Evolutionary conservation across 352 stramenopile genomes (phyloP).

Genomic region (Globisporangium yorkense): DNA sequence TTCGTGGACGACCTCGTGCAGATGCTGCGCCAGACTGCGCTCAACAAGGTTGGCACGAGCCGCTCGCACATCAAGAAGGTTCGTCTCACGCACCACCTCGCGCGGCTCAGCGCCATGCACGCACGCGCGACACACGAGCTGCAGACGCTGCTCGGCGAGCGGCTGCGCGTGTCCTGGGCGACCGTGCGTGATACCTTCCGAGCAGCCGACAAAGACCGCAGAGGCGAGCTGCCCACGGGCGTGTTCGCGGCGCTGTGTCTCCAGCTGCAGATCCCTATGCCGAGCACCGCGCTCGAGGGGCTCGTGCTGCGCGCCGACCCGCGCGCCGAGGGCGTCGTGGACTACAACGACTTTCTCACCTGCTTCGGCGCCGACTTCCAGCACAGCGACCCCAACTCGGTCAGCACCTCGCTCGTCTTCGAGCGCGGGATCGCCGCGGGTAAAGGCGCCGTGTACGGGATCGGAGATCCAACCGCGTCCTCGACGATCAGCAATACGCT

Average conservation of each 20-base stretch:
- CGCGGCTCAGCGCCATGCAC: conserved; percentile 42
- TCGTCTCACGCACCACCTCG: conserved; percentile 41
- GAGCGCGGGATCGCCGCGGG: conserved; percentile 19
- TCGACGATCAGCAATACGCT: conserved; percentile 29
- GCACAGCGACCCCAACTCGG: conserved; percentile 57
- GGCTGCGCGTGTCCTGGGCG: conserved; percentile 45
- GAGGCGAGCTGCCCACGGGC: conserved; percentile 26
- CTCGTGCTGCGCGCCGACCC: conserved; percentile 28
- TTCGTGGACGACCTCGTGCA: conserved; percentile 63
- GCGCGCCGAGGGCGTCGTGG: conserved; percentile 20
- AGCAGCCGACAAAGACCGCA: conserved; percentile 24
- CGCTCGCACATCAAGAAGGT: conserved; percentile 53
- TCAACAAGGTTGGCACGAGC: conserved; percentile 30
- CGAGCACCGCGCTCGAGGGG: conserved; percentile 27
- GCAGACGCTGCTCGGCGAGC: conserved; percentile 31
- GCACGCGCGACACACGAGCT: conserved; percentile 38
- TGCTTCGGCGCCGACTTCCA: conserved; percentile 61
- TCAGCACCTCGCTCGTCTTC: conserved; percentile 53
- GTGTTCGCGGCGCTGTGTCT: conserved; percentile 38
- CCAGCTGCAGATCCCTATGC: conserved; percentile 27
- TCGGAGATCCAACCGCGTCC: background rate
- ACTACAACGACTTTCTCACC: conserved; percentile 63
- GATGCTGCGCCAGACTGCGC: conserved; percentile 31
- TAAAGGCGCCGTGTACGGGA: conserved; percentile 15
- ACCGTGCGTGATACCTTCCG: conserved; percentile 51